Conservation (phyloP, 2,329 filamentous ascomycete genomes). For the Helotiales sp. region DNA sequence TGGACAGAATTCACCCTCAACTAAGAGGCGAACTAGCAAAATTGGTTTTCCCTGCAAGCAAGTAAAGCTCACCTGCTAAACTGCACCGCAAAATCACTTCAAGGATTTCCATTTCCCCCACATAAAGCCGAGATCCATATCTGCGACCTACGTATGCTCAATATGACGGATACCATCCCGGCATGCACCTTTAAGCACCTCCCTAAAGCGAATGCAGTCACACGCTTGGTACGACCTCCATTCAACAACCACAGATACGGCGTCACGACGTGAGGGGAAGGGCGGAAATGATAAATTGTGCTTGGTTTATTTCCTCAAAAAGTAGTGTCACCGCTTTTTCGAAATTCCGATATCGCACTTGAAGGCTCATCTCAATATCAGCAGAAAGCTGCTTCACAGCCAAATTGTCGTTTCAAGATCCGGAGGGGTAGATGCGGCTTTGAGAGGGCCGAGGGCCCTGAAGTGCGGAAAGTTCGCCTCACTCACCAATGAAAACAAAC, state of each 20-base stretch:
- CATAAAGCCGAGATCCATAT: constrained; percentile 19
- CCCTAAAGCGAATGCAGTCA: neutral
- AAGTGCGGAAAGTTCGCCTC: too few species aligned
- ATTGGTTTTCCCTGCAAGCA: constrained; percentile 4
- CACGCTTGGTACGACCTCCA: neutral
- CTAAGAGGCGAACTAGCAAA: constrained; percentile 2
- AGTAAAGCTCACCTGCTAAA: neutral
- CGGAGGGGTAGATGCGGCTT: neutral
- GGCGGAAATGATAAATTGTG: neutral
- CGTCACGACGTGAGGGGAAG: neutral
- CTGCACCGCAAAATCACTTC: neutral
- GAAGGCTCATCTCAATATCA: neutral
- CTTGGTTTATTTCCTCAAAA: neutral
- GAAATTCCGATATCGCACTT: constrained; percentile 7
- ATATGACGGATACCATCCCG: constrained; percentile 5
- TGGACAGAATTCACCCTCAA: neutral
- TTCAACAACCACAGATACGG: neutral
- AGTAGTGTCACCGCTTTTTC: neutral
- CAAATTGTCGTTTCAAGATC: too few species aligned
- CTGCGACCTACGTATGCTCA: neutral
- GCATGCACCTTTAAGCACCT: neutral
- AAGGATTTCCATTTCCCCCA: constrained; percentile 18
- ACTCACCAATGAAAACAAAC: neutral
- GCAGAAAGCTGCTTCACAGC: neutral
- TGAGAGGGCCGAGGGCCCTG: too few species aligned